These are phyloP conservation scores for Cladosporium sp. DNA, from an alignment of 2,329 filamentous ascomycete genomes.

Conservation along the genomic window DNA sequence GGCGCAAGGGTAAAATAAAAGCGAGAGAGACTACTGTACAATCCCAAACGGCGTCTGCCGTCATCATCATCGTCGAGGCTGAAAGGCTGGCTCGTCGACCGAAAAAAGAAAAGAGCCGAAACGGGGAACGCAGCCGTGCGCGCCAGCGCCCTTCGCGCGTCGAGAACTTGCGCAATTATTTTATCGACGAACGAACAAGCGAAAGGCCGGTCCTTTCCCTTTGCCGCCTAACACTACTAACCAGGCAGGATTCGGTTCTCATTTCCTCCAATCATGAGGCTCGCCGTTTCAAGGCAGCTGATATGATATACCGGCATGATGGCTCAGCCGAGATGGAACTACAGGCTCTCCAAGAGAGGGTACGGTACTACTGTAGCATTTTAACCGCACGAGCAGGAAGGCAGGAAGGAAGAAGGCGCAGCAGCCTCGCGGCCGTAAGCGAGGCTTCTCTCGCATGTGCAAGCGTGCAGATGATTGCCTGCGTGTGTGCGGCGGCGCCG, in stretches of 20 bases:
- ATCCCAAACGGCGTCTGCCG: neutral
- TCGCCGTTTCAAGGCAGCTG: neutral
- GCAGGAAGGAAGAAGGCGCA: neutral
- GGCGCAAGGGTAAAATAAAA: neutral
- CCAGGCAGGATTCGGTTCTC: neutral
- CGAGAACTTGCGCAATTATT: neutral
- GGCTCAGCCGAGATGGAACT: constrained; percentile 6
- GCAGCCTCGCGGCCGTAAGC: constrained; percentile 6
- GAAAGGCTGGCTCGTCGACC: neutral
- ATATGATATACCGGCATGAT: neutral
- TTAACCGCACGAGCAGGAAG: constrained; percentile 7
- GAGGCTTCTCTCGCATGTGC: constrained; percentile 6
- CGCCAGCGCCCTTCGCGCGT: neutral
- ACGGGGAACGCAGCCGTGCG: neutral
- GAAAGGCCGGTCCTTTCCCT: neutral
- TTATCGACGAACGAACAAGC: neutral
- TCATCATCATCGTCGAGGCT: neutral
- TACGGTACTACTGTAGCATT: constrained; percentile 6
- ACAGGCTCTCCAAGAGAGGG: neutral
- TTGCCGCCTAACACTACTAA: neutral
- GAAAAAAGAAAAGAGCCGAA: neutral
- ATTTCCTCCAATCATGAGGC: constrained; percentile 2
- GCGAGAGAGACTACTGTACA: neutral
- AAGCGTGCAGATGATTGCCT: constrained; percentile 9
- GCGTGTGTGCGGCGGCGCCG: neutral